Conservation (phyloP, 768 basidiomycete species). For the Trichaptum fuscoviolaceum region DNA sequence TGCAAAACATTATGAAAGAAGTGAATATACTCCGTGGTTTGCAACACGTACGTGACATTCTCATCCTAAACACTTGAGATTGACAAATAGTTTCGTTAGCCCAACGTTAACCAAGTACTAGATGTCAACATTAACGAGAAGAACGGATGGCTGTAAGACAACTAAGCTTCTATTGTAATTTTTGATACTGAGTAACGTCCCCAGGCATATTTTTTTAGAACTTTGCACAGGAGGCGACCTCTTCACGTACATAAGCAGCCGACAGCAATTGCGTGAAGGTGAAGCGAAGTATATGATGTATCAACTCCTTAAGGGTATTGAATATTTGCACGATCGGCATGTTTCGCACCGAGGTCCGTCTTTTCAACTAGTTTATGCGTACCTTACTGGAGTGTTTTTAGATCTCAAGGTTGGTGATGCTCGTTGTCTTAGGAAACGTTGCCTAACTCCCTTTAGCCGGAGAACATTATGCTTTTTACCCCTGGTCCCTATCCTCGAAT, state of each 20-base stretch:
- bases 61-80: background rate
- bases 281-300: constrained; percentile 84
- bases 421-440: background rate
- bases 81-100: constrained; percentile 34
- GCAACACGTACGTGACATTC: constrained; percentile 50
- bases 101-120: constrained; percentile 76
- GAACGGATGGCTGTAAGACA: constrained; percentile 45
- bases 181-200: constrained; percentile 4
- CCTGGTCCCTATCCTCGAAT: constrained; percentile 86
- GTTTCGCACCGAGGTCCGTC: constrained; percentile 73
- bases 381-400: background rate
- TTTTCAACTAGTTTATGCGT: background rate
- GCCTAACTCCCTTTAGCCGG: constrained; percentile 46
- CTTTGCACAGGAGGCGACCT: constrained; percentile 83
- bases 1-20: constrained; percentile 68
- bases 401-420: constrained; percentile 53
- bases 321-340: constrained; percentile 62
- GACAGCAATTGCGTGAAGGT: constrained; percentile 62
- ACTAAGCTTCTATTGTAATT: constrained; percentile 1
- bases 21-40: constrained; percentile 66
- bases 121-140: constrained; percentile 56
- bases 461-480: constrained; percentile 72
- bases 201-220: constrained; percentile 77
- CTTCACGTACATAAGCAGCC: constrained; percentile 76
- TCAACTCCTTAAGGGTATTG: constrained; percentile 66